Evolutionary conservation across 2,329 filamentous ascomycete species (phyloP).

Genomic region (Xylariales sp.): DNA sequence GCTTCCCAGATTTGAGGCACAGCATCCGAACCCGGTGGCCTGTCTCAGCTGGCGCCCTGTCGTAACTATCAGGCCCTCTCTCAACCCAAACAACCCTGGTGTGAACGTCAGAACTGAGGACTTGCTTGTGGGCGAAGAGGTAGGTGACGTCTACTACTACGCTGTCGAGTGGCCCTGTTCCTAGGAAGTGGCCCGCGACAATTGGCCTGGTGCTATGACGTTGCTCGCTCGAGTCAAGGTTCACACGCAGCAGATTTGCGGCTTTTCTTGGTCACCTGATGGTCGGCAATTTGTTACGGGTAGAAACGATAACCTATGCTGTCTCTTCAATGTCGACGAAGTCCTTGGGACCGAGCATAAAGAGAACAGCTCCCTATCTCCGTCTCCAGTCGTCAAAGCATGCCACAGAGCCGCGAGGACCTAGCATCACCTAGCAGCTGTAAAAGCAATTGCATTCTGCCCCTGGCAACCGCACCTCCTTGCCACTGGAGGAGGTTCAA

Average conservation of each 20-base stretch:
- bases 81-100: conserved; percentile 41
- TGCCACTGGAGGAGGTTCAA: conserved; percentile 87
- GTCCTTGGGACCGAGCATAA: conserved; percentile 35
- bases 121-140: conserved; percentile 79
- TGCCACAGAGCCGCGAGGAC: background rate
- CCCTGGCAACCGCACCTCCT: conserved; percentile 86
- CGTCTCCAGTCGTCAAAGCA: background rate
- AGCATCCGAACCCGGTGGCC: conserved; percentile 67
- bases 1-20: conserved; percentile 67
- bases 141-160: conserved; percentile 82
- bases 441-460: conserved; percentile 96
- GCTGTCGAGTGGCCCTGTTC: conserved; percentile 75
- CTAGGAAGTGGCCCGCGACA: conserved; percentile 58
- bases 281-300: conserved; percentile 78
- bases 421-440: conserved; percentile 68
- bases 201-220: conserved; percentile 74
- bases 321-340: conserved; percentile 67
- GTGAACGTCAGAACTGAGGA: conserved; percentile 68
- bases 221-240: conserved; percentile 71
- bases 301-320: conserved; percentile 87
- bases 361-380: background rate
- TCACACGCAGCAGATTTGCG: conserved; percentile 88
- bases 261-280: conserved; percentile 79
- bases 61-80: conserved; percentile 46
- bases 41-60: conserved; percentile 78